These are phyloP conservation scores for Scleromitrula shiraiana DNA, from an alignment of 2,329 filamentous ascomycete genomes.

Conservation along the genomic window DNA sequence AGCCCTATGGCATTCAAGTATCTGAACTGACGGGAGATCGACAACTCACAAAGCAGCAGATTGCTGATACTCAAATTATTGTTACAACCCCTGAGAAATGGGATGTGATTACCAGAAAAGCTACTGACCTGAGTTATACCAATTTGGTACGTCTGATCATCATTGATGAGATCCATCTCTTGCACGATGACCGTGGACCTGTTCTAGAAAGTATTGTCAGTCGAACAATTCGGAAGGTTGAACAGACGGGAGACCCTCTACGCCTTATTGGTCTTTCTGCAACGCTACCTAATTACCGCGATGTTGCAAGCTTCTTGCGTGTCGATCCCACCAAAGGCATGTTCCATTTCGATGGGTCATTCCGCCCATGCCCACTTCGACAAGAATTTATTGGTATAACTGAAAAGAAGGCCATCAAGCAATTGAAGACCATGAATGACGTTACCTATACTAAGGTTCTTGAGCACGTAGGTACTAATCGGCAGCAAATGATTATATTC, in stretches of 20 bases:
- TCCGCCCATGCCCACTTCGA: constrained; percentile 83
- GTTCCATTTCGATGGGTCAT: constrained; percentile 95
- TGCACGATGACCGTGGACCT: constrained; percentile 94
- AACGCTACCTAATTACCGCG: constrained; percentile 90
- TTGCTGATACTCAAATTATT: constrained; percentile 94
- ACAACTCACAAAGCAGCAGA: constrained; percentile 97
- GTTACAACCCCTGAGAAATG: constrained; percentile 98
- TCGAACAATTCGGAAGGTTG: constrained; percentile 83
- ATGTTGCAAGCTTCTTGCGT: constrained; percentile 91
- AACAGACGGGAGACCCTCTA: constrained; percentile 90
- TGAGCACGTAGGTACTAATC: constrained; percentile 85
- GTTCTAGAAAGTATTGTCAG: constrained; percentile 96
- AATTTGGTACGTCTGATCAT: constrained; percentile 93
- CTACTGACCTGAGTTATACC: constrained; percentile 92
- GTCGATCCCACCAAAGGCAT: constrained; percentile 79
- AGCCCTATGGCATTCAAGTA: constrained; percentile 84
- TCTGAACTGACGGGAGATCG: constrained; percentile 96
- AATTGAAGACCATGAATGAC: constrained; percentile 98
- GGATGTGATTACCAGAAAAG: constrained; percentile 98
- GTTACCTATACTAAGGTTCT: constrained; percentile 97
- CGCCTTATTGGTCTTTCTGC: constrained; percentile 88
- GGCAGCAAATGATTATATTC: constrained; percentile 98
- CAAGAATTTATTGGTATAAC: constrained; percentile 98
- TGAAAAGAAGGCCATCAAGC: constrained; percentile 97
- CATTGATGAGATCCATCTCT: constrained; percentile 95